Percentiles rank a stretch among this genome's conserved stretches.
Conservation (phyloP, 1,284 basidiomycete species). For the Porodaedalea pini region DNA sequence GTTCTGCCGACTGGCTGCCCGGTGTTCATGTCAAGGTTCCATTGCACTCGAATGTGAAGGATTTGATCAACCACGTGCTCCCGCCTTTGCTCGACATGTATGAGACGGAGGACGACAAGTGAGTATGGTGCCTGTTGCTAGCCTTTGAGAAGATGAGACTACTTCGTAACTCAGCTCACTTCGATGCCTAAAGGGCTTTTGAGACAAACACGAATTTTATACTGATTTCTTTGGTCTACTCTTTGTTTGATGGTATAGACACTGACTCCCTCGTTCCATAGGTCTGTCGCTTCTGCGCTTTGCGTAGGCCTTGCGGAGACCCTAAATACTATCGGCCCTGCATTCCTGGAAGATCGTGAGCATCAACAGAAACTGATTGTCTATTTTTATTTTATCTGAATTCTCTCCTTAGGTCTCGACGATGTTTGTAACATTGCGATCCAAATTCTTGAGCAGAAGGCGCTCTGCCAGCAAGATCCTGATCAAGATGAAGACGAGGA, state of each 20-base stretch:
- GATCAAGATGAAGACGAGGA: slow-evolving; percentile 88
- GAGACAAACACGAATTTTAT: slow-evolving; percentile 47
- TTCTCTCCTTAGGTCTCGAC: slow-evolving; percentile 60
- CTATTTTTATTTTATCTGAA: slow-evolving; percentile 11
- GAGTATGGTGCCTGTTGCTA: slow-evolving; percentile 38
- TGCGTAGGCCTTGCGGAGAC: slow-evolving; percentile 89
- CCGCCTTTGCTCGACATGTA: slow-evolving; percentile 85
- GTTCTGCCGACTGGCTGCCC: slow-evolving; percentile 79
- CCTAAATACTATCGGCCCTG: slow-evolving; percentile 87
- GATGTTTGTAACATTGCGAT: slow-evolving; percentile 75
- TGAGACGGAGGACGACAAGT: slow-evolving; percentile 97
- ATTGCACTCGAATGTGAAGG: slow-evolving; percentile 75
- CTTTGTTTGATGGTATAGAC: slow-evolving; percentile 11
- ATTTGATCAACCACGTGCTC: slow-evolving; percentile 78
- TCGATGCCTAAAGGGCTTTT: slow-evolving; percentile 60
- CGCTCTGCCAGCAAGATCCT: slow-evolving; percentile 93
- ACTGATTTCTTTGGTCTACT: slow-evolving; percentile 31
- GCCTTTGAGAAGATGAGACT: slow-evolving; percentile 51
- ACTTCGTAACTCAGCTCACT: slow-evolving; percentile 81
- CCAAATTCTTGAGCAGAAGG: slow-evolving; percentile 88
- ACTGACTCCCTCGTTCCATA: slow-evolving; percentile 37
- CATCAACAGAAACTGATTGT: slow-evolving; percentile 22
- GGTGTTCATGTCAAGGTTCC: slow-evolving; percentile 59
- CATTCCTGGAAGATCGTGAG: slow-evolving; percentile 71
- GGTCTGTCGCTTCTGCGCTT: slow-evolving; percentile 82